Evolutionary conservation across 2,329 filamentous ascomycete species (phyloP), one percentile per base, ranked within the genome.

Genomic region (Fusarium sororula): DNA sequence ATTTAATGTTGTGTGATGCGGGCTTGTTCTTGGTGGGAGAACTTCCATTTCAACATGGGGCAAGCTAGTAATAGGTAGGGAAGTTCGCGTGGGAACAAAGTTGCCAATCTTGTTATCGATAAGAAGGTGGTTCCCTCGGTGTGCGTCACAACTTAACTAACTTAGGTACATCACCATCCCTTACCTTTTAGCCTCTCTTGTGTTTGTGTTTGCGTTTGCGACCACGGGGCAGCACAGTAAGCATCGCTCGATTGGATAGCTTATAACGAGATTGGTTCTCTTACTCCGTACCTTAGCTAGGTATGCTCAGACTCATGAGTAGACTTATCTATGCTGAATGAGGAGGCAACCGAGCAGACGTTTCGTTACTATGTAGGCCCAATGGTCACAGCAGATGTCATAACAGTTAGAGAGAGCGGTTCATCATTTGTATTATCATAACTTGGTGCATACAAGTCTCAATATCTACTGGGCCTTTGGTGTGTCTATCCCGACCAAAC

Each of bases 51-150:
- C 32, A 41, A 60, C 54, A 70, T 70, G 68, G 68, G 67, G 54
- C 68, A 69, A 69, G 65, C 44, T 69, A 55, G 50, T 32, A 32
- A 32, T 32, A 32, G 32, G 32, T 32, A 14, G 32, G 60, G 42
- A 59, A 65, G 50, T 65, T 68, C 62, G 62, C 65, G 44, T 68
- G 51, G 50, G 67, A 70, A 72, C 22, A 39, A 68, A 70, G 74
- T 67, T 67, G 59, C 73, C 72, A 75, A 74, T 67, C 76, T 75
- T 61, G 75, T 80, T 80, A 80, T 80, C 79, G 79, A 80, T 80
- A 80, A 79, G 73, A 54, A 6, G 22, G 47, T 9, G 45, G 32
- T 39, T 57, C 47, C 47, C 28, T 68, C 20, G 26, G 51, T 65
- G 45, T 70, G 67, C 66, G 67, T 70, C 66, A 70, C 66, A 60